phyloP scores from a whole-genome alignment of 1,284 basidiomycete species.

The Vanrija humicola region DNA sequence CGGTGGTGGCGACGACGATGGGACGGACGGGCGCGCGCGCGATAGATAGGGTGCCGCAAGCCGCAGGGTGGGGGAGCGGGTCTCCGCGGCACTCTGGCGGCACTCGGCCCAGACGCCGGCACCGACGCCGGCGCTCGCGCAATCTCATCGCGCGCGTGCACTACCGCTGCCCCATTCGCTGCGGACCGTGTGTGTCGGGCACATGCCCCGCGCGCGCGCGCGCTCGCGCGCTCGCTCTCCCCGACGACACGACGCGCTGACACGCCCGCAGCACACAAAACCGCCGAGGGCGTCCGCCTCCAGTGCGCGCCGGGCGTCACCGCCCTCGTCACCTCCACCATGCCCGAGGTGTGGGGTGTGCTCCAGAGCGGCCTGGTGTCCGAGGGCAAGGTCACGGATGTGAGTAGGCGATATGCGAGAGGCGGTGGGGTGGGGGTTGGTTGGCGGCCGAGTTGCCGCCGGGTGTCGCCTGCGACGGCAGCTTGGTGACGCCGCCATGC shows the following conservation, averaged over 20 bases:
- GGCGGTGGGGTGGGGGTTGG: background rate
- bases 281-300: conserved; percentile 64
- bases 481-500: background rate
- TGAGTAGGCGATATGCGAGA: conserved; percentile 43
- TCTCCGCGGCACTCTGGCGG: too few relatives aligned
- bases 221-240: too few relatives aligned
- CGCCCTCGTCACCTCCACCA: conserved; percentile 36
- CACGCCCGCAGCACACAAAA: conserved; percentile 53
- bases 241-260: conserved; percentile 6
- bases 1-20: background rate
- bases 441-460: too few relatives aligned
- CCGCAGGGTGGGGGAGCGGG: background rate
- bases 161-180: background rate
- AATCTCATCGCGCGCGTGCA: too few relatives aligned
- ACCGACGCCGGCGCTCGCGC: too few relatives aligned
- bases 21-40: background rate
- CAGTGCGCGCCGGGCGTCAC: conserved; percentile 58
- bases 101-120: too few relatives aligned
- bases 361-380: conserved; percentile 54
- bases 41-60: background rate
- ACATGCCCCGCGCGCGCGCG: too few relatives aligned
- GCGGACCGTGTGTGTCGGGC: too few relatives aligned
- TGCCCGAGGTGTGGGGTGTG: conserved; percentile 39
- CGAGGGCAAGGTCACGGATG: conserved; percentile 65
- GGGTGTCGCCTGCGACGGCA: too few relatives aligned